Base-by-base conservation (phyloP, 1,284 basidiomycete genomes). In the Hypsizygus ulmarius region DNA sequence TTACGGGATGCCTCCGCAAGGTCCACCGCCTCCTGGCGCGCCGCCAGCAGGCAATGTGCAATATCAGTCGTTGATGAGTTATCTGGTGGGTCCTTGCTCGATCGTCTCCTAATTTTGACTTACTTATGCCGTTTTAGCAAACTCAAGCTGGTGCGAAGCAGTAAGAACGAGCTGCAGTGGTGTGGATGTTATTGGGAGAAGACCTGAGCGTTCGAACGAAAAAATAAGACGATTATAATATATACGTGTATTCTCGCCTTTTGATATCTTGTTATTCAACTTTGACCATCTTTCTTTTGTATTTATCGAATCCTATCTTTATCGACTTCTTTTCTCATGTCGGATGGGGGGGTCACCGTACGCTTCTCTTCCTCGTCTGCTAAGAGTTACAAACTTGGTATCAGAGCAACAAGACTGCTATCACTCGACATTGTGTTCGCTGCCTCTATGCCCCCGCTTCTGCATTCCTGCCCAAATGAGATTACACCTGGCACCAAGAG, bases 1-100 rank as follows among this genome's bases (percentile, higher is more conserved):
- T 39, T 75, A 74, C 53, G 73, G 69, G 43, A 68, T 70, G 58
- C 67, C 64, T 19, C 74, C 71, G 2, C 72, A 36, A n/a, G 15
- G 39, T 30, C 58, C 63, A 19, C 57, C 61, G 25, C 53, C 60
- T 12, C 50, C 56, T 43, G 59, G 55, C 45, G 64, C 63, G 7
- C 64, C 64, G 6, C 63, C 69, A 37, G 62, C 63, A 16, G 61
- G 64, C 12, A 69, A 66, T 34, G 64, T 70, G 2, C 73, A 75
- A 54, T 81, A 79, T 51, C 75, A 79, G 52, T 75, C 79, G 54
- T 55, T 82, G 40, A 75, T 83, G 73, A 70, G 73, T 29, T 81
- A 74, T 53, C 66, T 81, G 50, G 80, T 82, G 47, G 64, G 73
- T 62, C 18, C 29, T 25, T 35, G 12, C 38, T 43, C 12, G 3